A percentile compares a stretch with the other conserved stretches of the same genome.
These are phyloP conservation scores for Eustoma russellianum DNA, from an alignment of 257 asterid genomes.

Conservation along the genomic window DNA sequence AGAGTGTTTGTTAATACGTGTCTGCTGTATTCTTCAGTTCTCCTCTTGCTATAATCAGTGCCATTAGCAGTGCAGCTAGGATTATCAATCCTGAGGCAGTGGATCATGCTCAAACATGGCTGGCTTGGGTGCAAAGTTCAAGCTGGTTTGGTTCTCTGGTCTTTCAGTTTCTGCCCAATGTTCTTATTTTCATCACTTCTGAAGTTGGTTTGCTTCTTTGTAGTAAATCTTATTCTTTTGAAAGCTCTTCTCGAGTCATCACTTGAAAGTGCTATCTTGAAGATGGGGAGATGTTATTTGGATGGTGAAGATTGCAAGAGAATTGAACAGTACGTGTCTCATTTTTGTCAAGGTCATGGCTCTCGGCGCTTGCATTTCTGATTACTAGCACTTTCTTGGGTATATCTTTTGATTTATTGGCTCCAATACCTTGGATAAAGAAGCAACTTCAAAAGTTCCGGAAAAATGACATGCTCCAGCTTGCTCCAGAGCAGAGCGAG, in stretches of 20 bases:
- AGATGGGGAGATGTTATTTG: constrained; percentile 93
- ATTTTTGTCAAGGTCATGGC: constrained; percentile 82
- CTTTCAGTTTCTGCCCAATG: constrained; percentile 92
- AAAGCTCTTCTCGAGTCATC: constrained; percentile 89
- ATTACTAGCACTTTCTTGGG: constrained; percentile 92
- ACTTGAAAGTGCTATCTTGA: constrained; percentile 66
- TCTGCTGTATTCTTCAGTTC: constrained; percentile 92
- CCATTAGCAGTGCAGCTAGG: constrained; percentile 70
- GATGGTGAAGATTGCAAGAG: constrained; percentile 96
- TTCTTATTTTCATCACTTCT: constrained; percentile 70
- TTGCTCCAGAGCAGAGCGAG: constrained; percentile 80
- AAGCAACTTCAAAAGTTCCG: constrained; percentile 72
- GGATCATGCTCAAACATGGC: constrained; percentile 86
- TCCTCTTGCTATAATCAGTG: constrained; percentile 85
- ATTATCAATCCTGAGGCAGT: constrained; percentile 94
- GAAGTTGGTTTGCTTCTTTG: constrained; percentile 95
- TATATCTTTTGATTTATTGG: constrained; percentile 77
- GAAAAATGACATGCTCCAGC: constrained; percentile 92
- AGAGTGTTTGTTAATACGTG: constrained; percentile 74
- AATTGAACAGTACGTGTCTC: constrained; percentile 78
- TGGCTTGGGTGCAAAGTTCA: constrained; percentile 91
- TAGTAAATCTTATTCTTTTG: constrained; percentile 87
- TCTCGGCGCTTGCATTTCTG: constrained; percentile 82
- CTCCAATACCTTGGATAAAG: constrained; percentile 97
- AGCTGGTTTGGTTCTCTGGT: constrained; percentile 85